These are phyloP conservation scores for Salix arbutifolia DNA, from an alignment of 345 rosid species.

Conservation along the genomic window DNA sequence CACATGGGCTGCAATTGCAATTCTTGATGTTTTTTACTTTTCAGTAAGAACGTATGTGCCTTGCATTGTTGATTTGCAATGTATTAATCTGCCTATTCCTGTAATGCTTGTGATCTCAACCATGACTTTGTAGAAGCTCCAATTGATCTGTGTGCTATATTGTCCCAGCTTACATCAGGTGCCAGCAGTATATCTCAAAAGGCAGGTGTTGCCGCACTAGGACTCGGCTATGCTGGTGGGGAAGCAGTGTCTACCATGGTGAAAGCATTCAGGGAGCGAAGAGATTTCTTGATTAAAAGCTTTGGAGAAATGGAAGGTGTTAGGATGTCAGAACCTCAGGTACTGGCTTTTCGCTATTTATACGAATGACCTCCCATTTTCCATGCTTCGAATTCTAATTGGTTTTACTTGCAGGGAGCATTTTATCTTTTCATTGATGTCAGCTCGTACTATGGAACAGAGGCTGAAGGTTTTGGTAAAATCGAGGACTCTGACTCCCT, in stretches of 20 bases:
- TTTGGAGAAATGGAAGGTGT: slow-evolving; percentile 75
- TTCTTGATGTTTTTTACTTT: background rate
- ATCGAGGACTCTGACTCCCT: slow-evolving; percentile 57
- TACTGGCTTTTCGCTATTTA: slow-evolving; percentile 11
- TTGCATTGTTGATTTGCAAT: background rate
- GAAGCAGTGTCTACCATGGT: slow-evolving; percentile 81
- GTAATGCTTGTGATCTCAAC: background rate
- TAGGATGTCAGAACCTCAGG: slow-evolving; percentile 88
- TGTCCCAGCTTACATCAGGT: slow-evolving; percentile 69
- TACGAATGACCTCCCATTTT: background rate
- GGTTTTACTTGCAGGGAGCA: slow-evolving; percentile 67
- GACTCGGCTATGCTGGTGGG: slow-evolving; percentile 93
- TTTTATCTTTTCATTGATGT: slow-evolving; percentile 84
- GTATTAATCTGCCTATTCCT: background rate
- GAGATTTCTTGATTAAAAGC: slow-evolving; percentile 81
- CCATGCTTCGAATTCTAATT: background rate
- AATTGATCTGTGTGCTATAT: slow-evolving; percentile 3
- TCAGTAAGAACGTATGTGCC: background rate
- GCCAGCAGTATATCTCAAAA: slow-evolving; percentile 89
- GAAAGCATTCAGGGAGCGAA: slow-evolving; percentile 79
- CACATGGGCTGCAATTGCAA: background rate
- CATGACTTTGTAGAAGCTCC: background rate
- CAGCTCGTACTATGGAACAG: slow-evolving; percentile 76
- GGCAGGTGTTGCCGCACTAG: slow-evolving; percentile 89
- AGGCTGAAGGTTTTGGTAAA: slow-evolving; percentile 71